A percentile compares a stretch with the other conserved stretches of the same genome.
These are phyloP conservation scores for Debaryomyces sp. DNA, from an alignment of 1,139 yeast species.

Conservation along the genomic window DNA sequence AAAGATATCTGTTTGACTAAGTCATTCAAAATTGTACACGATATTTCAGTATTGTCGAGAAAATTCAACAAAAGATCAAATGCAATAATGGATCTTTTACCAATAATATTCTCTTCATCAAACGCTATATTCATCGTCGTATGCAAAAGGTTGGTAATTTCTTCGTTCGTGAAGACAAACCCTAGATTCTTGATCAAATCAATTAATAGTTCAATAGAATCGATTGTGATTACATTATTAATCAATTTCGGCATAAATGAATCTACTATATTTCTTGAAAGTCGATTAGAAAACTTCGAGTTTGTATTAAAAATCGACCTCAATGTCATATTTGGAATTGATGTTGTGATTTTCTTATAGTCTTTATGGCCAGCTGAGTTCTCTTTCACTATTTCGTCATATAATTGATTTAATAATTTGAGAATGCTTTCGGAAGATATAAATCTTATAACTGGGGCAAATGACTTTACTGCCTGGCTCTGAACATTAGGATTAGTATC, in stretches of 20 bases:
- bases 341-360: conserved; percentile 52
- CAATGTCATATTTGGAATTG: conserved; percentile 72
- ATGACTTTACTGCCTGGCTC: conserved; percentile 69
- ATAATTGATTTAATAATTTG: conserved; percentile 28
- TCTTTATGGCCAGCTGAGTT: conserved; percentile 22
- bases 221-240: conserved; percentile 44
- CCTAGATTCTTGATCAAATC: conserved; percentile 64
- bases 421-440: conserved; percentile 28
- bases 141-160: conserved; percentile 37
- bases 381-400: conserved; percentile 26
- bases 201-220: conserved; percentile 63
- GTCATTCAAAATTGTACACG: conserved; percentile 16
- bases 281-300: conserved; percentile 19
- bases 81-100: conserved; percentile 59
- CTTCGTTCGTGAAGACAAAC: conserved; percentile 42
- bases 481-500: conserved; percentile 80
- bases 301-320: conserved; percentile 55
- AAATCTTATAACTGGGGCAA: conserved; percentile 42
- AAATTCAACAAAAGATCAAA: conserved; percentile 50
- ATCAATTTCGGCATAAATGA: conserved; percentile 23
- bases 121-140: conserved; percentile 45
- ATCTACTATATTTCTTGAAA: conserved; percentile 27
- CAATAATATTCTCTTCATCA: conserved; percentile 48
- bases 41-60: conserved; percentile 18
- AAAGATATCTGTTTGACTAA: conserved; percentile 5